Base-by-base conservation (phyloP, 2,329 filamentous ascomycete genomes). In the Aaosphaeria arxii region DNA sequence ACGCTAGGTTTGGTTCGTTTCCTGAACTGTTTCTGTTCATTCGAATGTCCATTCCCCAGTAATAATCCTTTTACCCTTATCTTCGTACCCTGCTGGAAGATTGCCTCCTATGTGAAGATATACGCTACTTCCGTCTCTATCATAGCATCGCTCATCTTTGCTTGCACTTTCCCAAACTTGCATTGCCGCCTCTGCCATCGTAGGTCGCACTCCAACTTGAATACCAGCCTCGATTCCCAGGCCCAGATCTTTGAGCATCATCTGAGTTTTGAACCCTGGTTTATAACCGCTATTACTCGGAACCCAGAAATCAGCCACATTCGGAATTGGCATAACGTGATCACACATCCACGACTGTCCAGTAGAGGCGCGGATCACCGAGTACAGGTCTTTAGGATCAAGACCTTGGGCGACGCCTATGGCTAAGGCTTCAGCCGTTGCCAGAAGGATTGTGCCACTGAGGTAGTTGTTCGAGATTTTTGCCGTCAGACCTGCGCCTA, bases 381-480 rank as follows among this genome's bases (percentile, higher is more conserved):
- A 42, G 44, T 67, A 66, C 5, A 66, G 46, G 1, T 47, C 48
- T 1, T 55, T 44, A 3, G 63, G 64, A 32, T 67, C 63, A 3
- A 68, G 52, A 5, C 64, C 63, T 33, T 66, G 60, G 6, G 55
- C 51, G 9, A 68, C 55, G 30, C 62, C 64, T 17, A 65, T 62
- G 1, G 63, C 63, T 5, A 68, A 50, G 17, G 64, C 63, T 58
- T 68, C 64, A 29, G 63, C 57, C 5, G 62, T 66, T 0, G 59
- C 62, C 39, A 68, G 61, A 1, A 67, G 54, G 9, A 66, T 61
- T 1, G 63, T 65, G 31, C 64, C 59, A 2, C 50, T 54, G 24
- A 66, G 61, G 44, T 68, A 68, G 43, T 68, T 67, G 45, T 66
- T 68, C n/a, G 57, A 52, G 17, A 68, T 64, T 44, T 68, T 68